Conservation (phyloP, 2,329 filamentous ascomycete genomes). For the Aspergillus sp. region DNA sequence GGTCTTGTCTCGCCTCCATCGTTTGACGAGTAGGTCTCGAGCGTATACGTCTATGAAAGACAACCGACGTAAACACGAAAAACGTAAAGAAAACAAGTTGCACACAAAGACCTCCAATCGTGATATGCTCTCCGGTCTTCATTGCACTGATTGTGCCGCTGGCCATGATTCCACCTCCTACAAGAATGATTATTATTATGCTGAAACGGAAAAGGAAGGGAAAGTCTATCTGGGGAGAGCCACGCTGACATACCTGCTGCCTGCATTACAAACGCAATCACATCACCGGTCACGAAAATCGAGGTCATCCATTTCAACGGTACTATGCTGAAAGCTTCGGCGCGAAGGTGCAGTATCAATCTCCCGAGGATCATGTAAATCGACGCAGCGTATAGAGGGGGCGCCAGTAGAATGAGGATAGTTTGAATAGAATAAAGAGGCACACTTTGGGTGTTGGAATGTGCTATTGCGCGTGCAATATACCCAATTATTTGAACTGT, state of each 20-base stretch:
- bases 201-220: too few relatives aligned
- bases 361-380: slow-evolving; percentile 23
- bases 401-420: slow-evolving; percentile 18
- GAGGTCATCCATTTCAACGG: slow-evolving; percentile 21
- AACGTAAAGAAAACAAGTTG: slow-evolving; percentile 28
- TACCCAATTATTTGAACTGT: slow-evolving; percentile 51
- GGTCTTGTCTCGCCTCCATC: slow-evolving; percentile 10
- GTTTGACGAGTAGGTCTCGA: slow-evolving; percentile 22
- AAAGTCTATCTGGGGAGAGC: too few relatives aligned
- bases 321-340: slow-evolving; percentile 14
- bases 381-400: slow-evolving; percentile 21
- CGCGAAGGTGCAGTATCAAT: slow-evolving; percentile 17
- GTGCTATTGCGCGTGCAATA: slow-evolving; percentile 41
- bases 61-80: slow-evolving; percentile 18
- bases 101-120: slow-evolving; percentile 23
- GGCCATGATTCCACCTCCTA: slow-evolving; percentile 20
- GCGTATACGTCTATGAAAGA: slow-evolving; percentile 23
- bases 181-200: too few relatives aligned
- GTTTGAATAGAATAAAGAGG: slow-evolving; percentile 22
- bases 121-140: slow-evolving; percentile 18
- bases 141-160: slow-evolving; percentile 2
- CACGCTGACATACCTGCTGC: slow-evolving; percentile 20
- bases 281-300: slow-evolving; percentile 24
- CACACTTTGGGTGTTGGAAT: slow-evolving; percentile 16
- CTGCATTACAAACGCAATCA: slow-evolving; percentile 26